A percentile compares a stretch with the other conserved stretches of the same genome.
phyloP scores from a whole-genome alignment of 2,329 filamentous ascomycete species.

The Colletotrichum plurivorum region DNA sequence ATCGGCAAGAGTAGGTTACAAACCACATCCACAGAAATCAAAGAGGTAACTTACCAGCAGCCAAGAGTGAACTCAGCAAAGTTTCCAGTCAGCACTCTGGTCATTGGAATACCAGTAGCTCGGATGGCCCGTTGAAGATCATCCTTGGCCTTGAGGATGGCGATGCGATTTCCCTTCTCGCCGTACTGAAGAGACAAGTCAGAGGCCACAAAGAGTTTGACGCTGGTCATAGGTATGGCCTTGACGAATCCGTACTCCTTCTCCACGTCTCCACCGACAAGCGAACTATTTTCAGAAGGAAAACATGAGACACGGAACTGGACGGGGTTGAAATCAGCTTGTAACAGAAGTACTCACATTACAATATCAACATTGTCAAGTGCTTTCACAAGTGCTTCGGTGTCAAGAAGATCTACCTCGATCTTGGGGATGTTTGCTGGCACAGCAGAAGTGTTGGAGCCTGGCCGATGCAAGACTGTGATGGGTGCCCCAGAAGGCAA shows the following conservation, averaged over 20 bases:
- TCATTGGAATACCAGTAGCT: slow-evolving; percentile 43
- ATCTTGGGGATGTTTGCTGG: slow-evolving; percentile 21
- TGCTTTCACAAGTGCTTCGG: slow-evolving; percentile 2
- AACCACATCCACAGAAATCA: not conserved
- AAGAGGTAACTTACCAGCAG: slow-evolving; percentile 15
- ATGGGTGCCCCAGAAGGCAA: slow-evolving; percentile 45
- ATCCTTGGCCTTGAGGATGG: slow-evolving; percentile 43
- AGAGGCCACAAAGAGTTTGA: slow-evolving; percentile 48
- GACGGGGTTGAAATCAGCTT: not conserved
- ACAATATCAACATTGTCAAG: slow-evolving; percentile 33
- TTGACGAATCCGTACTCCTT: slow-evolving; percentile 46
- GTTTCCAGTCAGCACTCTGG: slow-evolving; percentile 43
- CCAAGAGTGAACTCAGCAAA: slow-evolving; percentile 47
- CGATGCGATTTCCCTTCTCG: slow-evolving; percentile 43
- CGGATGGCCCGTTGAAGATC: slow-evolving; percentile 44
- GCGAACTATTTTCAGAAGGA: slow-evolving; percentile 33
- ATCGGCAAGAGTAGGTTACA: not conserved
- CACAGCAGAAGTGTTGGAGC: slow-evolving; percentile 45
- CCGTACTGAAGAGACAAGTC: slow-evolving; percentile 45
- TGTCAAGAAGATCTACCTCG: slow-evolving; percentile 25
- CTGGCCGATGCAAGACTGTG: slow-evolving; percentile 45
- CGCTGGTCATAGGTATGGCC: slow-evolving; percentile 46
- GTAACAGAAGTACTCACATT: not conserved
- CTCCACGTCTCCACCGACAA: slow-evolving; percentile 42
- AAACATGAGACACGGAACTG: too few relatives aligned